Evolutionary conservation across 2,329 filamentous ascomycete species (phyloP).

Genomic region (Gnomoniopsis smithogilvyi): DNA sequence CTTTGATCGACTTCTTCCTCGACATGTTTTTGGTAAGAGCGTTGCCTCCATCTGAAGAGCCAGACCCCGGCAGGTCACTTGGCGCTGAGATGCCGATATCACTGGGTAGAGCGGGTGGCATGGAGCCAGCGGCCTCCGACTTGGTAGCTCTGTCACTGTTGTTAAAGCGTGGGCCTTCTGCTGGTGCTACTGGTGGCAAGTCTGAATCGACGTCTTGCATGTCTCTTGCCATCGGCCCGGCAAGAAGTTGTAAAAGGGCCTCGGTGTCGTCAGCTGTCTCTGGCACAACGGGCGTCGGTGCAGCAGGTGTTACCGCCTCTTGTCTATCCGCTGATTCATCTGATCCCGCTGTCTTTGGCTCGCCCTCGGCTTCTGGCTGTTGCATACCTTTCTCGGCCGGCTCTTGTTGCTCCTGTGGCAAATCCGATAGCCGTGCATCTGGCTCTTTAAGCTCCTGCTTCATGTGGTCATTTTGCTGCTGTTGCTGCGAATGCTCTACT

Average conservation of each 20-base stretch:
- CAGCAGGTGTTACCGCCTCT: not conserved
- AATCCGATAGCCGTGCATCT: not conserved
- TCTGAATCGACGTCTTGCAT: not conserved
- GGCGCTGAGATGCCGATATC: constrained; percentile 36
- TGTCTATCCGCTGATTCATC: not conserved
- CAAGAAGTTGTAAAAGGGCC: constrained; percentile 11
- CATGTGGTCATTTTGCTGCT: not conserved
- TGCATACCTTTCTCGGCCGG: not conserved
- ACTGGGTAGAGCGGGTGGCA: constrained; percentile 42
- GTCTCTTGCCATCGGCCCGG: not conserved
- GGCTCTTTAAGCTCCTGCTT: not conserved
- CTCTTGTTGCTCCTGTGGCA: not conserved
- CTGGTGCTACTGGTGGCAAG: constrained; percentile 10
- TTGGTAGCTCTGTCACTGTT: constrained; percentile 17
- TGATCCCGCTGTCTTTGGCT: not conserved
- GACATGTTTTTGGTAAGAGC: constrained; percentile 61
- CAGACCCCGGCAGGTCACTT: constrained; percentile 31
- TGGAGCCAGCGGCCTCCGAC: constrained; percentile 22
- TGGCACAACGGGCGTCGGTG: not conserved
- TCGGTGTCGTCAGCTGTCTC: constrained; percentile 4
- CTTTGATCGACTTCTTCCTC: constrained; percentile 60
- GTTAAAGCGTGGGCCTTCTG: constrained; percentile 18
- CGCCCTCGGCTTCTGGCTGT: not conserved
- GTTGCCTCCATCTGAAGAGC: constrained; percentile 36
- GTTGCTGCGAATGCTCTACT: not conserved